Conservation (phyloP, 176 grass and related monocot species). For the Metroxylon sagu region DNA sequence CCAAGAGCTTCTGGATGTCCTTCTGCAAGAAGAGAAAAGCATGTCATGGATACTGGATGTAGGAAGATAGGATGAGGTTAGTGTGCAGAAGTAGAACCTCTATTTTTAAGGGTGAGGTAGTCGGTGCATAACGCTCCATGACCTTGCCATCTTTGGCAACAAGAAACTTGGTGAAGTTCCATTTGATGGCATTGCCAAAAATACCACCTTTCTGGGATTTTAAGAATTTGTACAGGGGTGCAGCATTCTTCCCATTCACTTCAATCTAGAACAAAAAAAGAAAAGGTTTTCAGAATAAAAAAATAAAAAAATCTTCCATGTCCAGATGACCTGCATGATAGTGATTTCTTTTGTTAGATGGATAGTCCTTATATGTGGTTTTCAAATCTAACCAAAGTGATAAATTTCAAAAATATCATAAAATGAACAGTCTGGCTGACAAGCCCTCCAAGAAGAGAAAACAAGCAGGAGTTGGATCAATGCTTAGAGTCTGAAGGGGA, state of each 20-base stretch:
- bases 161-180: constrained; percentile 68
- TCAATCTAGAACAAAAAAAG: constrained; percentile 24
- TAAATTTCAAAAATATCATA: too few relatives aligned
- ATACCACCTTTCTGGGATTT: constrained; percentile 47
- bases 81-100: constrained; percentile 19
- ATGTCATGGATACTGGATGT: background rate
- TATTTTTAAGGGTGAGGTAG: constrained; percentile 40
- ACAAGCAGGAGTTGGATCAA: too few relatives aligned
- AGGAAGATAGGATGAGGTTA: background rate
- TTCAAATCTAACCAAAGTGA: too few relatives aligned
- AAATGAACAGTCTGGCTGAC: too few relatives aligned
- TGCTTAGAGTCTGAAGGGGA: too few relatives aligned
- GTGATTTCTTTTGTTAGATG: too few relatives aligned
- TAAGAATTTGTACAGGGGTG: constrained; percentile 45
- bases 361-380: too few relatives aligned
- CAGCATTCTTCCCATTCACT: constrained; percentile 47
- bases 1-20: constrained; percentile 26
- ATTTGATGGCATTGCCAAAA: constrained; percentile 51
- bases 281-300: background rate
- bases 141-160: constrained; percentile 45
- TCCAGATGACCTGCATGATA: too few relatives aligned
- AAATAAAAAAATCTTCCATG: too few relatives aligned
- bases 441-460: too few relatives aligned
- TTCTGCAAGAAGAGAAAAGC: constrained; percentile 19
- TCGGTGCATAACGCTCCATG: constrained; percentile 37